Evolutionary conservation across 2,329 filamentous ascomycete genomes (phyloP).

Genomic region (Furcasterigmium furcatum): DNA sequence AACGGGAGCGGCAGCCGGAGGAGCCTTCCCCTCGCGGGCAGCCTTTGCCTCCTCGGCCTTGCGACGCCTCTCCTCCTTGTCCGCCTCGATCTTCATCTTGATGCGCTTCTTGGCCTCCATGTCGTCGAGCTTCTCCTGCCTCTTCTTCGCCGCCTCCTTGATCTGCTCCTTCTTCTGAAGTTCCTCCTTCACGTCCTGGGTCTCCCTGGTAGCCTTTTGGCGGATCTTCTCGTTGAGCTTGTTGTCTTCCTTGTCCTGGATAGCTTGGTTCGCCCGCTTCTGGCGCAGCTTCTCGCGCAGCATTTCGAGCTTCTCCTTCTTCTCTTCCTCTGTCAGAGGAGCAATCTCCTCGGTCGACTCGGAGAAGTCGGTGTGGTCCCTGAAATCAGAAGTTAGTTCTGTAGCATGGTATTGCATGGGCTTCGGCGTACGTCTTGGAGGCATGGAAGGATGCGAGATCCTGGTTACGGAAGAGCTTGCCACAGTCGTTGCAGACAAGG

Average conservation of each 20-base stretch:
- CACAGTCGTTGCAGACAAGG: conserved; percentile 91
- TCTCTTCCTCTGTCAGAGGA: conserved; percentile 88
- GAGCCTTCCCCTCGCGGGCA: conserved; percentile 69
- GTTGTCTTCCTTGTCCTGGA: conserved; percentile 74
- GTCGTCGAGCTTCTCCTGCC: conserved; percentile 83
- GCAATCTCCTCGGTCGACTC: conserved; percentile 92
- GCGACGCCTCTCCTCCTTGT: conserved; percentile 83
- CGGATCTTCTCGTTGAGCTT: conserved; percentile 85
- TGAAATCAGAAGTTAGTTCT: conserved; percentile 22
- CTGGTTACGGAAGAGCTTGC: conserved; percentile 82
- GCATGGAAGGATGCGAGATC: conserved; percentile 88
- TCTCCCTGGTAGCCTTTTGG: conserved; percentile 84
- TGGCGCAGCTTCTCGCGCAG: conserved; percentile 67
- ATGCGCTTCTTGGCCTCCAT: conserved; percentile 83
- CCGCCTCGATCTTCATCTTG: conserved; percentile 89
- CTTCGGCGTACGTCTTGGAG: conserved; percentile 64
- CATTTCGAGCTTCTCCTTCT: conserved; percentile 73
- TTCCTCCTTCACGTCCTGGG: conserved; percentile 86
- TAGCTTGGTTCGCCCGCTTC: conserved; percentile 66
- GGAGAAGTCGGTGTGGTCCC: conserved; percentile 83
- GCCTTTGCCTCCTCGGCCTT: conserved; percentile 87
- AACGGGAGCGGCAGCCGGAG: conserved; percentile 41
- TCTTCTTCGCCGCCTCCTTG: conserved; percentile 85
- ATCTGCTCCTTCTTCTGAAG: conserved; percentile 84
- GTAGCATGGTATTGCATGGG: not conserved